Conservation (phyloP, 306 rosid species). For the Gillenia trifoliata region DNA sequence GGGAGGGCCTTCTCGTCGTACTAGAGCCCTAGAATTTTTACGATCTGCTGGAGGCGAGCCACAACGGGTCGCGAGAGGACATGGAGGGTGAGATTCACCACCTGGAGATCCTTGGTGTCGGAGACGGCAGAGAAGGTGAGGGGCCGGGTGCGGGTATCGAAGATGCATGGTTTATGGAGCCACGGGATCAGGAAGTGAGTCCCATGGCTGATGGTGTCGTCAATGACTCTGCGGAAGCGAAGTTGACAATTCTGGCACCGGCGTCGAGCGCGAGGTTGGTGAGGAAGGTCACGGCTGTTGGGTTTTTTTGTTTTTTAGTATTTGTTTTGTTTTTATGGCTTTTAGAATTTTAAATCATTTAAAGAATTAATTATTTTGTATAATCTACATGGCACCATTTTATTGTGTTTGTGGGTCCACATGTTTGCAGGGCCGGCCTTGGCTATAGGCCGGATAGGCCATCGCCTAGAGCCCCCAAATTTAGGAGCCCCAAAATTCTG, state of each 20-base stretch:
- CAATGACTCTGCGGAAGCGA: constrained; percentile 79
- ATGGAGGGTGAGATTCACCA: constrained; percentile 80
- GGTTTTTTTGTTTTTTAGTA: no score
- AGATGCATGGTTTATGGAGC: constrained; percentile 91
- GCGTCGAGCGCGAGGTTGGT: constrained; percentile 68
- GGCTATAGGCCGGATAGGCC: no score
- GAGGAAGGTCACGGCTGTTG: constrained; percentile 62
- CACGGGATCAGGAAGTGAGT: constrained; percentile 89
- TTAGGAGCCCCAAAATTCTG: no score
- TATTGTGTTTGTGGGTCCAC: no score
- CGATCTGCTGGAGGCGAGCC: constrained; percentile 51
- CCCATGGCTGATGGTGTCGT: constrained; percentile 52
- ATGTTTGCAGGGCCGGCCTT: no score
- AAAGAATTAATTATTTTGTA: no score
- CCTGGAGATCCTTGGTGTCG: constrained; percentile 83
- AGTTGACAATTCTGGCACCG: constrained; percentile 90
- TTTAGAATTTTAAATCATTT: no score
- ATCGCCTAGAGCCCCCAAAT: no score
- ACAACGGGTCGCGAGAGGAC: constrained; percentile 88
- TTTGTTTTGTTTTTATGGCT: no score
- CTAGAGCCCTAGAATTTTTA: constrained; percentile 83
- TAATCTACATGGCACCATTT: no score
- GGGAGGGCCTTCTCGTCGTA: constrained; percentile 96
- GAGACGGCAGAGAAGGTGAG: constrained; percentile 83
- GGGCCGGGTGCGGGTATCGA: constrained; percentile 81